Conservation (phyloP, 2,329 filamentous ascomycete species). For the Beauveria australis region DNA sequence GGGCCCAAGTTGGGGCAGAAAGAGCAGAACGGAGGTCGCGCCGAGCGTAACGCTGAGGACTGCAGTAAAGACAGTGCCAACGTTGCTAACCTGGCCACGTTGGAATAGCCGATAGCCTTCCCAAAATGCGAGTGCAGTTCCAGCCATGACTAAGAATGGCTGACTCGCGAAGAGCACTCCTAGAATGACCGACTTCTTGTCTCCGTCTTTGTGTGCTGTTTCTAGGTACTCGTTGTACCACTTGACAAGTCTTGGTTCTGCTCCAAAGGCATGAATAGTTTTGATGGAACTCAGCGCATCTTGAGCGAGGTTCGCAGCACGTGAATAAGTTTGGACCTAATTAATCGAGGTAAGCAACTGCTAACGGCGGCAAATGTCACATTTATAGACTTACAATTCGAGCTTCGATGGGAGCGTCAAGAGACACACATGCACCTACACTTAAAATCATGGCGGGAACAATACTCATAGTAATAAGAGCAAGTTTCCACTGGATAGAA, state of each 20-base stretch:
- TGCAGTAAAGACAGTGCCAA: conserved; percentile 3
- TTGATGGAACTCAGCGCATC: conserved; percentile 6
- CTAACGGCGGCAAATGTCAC: neutral
- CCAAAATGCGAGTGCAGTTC: conserved; percentile 9
- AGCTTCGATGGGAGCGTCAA: neutral
- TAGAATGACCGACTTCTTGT: conserved; percentile 5
- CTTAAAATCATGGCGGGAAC: neutral
- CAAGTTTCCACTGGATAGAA: neutral
- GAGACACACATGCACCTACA: neutral
- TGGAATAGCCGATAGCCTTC: conserved; percentile 3
- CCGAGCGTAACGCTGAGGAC: neutral
- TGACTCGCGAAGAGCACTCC: conserved; percentile 6
- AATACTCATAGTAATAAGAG: neutral
- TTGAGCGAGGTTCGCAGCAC: conserved; percentile 5
- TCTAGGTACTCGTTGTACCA: conserved; percentile 6
- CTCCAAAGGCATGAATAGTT: conserved; percentile 8
- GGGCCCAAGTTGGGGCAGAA: neutral
- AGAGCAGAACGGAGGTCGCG: neutral
- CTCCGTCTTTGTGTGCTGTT: neutral
- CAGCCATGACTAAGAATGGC: conserved; percentile 2
- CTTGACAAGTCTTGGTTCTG: neutral
- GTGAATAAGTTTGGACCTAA: conserved; percentile 2
- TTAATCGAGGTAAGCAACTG: neutral
- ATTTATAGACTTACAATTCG: neutral
- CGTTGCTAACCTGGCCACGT: conserved; percentile 1